Base-by-base conservation (phyloP, 73 alveolate species). In the Durusdinium trenchii region DNA sequence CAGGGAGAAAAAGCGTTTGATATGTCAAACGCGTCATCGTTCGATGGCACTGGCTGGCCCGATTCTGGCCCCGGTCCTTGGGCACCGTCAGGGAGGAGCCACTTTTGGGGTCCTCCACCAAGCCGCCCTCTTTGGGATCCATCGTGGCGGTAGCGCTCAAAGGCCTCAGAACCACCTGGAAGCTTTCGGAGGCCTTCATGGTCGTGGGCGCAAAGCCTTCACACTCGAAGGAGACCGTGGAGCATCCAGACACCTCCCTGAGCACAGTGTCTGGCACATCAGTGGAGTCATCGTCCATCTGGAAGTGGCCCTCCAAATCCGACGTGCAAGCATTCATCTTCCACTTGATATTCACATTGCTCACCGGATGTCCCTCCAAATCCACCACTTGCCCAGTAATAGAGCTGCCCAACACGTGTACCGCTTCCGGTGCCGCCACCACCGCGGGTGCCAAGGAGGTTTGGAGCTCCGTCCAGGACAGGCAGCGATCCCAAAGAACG, bases 251-350 rank as follows among this genome's bases (percentile, higher is more conserved):
- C 16, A 78, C 60, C 30, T 91, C 79, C 46, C 90, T 69, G n/a
- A n/a, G n/a, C 32, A 76, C 98, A 38, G 84, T 57, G 51, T 91
- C 98, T 36, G 98, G 98, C 61, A 91, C 98, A 91, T 91, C 98
- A 5, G 98, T 91, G 36, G 67, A 87, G 20, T 76, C 98, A 69
- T 91, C 96, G 75, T 90, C 98, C 28, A 91, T 45, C 38, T 78
- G 78, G 50, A 91, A 71, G 14, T 45, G 78, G 30, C 73, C 98
- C 45, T 91, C 90, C 26, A 40, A 87, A 91, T 91, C 98, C 36
- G 98, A 91, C 79, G 71, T n/a, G n/a, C 98, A 91, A 5, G 90
- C 98, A 42, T 28, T 78, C 57, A 57, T 38, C 89, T 91, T 91
- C 98, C 98, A 91, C 60, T 91, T 91, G 61, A 91, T 54, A 36